Evolutionary conservation across 768 basidiomycete species (phyloP), one percentile per base, ranked within the genome.

Genomic region (Boletus pseudopeckii): DNA sequence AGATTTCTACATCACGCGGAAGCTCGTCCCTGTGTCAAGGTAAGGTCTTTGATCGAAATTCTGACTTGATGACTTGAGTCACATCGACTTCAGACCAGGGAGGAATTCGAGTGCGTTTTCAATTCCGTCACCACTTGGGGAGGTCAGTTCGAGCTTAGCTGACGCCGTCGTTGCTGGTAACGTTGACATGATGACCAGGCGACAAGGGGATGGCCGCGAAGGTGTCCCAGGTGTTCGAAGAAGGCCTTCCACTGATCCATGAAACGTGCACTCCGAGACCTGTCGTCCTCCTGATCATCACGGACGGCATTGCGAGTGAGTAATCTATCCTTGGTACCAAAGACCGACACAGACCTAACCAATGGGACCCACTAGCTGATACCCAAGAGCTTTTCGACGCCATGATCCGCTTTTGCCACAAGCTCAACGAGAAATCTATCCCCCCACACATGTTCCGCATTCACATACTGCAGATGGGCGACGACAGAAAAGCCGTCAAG

Each of bases 391-490:
- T 66, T 17, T 4, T 52, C 17, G 32, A 62, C 10, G 47, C 34
- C 34, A 51, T 64, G 11, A 20, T 48, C 28, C 14, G 8, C 20
- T 47, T 57, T 26, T 61, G 53, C 45, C 55, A 54, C 18, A 48
- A 39, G 13, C 52, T 66, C 10, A 37, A 64, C 17, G 41, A 3
- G 15, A 39, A 48, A 45, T 2, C 22, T 7, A 40, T 67, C 4
- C 41, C 52, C 10, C 17, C 50, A 5, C 37, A 64, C 34, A 57
- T 64, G 62, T 62, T 67, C 59, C 59, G 59, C 2, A 59, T 66
- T 11, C 57, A 66, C 34, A 24, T 67, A 17, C 33, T 66, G 42
- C 64, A 66, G 47, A 61, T 66, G 57, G 64, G 64, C 1, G 52
- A 59, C 0, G 59, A 66, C 34, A 58, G 62, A 41, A 67, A 45